phyloP scores from a whole-genome alignment of 768 basidiomycete species.

The Kwoniella dejecticola region DNA sequence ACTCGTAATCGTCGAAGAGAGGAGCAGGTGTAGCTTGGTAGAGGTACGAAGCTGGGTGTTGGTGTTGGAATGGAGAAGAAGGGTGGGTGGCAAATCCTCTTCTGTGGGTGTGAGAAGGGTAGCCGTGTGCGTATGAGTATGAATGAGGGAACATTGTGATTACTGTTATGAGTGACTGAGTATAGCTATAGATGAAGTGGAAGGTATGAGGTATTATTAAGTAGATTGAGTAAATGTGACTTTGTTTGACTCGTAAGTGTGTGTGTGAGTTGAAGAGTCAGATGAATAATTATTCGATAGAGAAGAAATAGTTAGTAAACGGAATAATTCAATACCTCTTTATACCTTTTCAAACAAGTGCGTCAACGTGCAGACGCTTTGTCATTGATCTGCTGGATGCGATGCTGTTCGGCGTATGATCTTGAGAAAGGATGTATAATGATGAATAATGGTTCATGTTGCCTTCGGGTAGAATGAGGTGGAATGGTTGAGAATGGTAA shows the following conservation, averaged over 20 bases:
- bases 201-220: not conserved
- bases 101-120: constrained; percentile 1
- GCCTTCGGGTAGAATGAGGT: not conserved
- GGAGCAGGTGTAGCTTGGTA: not conserved
- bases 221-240: not conserved
- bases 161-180: not conserved
- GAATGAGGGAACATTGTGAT: constrained; percentile 9
- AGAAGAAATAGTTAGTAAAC: constrained; percentile 2
- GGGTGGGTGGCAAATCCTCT: constrained; percentile 15
- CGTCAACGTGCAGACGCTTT: constrained; percentile 12
- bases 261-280: not conserved
- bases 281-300: not conserved
- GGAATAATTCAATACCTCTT: constrained; percentile 8
- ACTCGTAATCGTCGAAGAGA: not conserved
- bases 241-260: too few species aligned
- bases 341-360: constrained; percentile 11
- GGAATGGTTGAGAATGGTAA: not conserved
- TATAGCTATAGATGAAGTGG: not conserved
- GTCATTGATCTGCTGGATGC: constrained; percentile 1
- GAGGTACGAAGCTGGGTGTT: constrained; percentile 1
- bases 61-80: not conserved
- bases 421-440: not conserved
- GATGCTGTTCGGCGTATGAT: not conserved
- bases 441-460: not conserved
- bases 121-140: not conserved